Evolutionary conservation across 2,329 filamentous ascomycete genomes (phyloP).

Genomic region (Aspergillus sp.): DNA sequence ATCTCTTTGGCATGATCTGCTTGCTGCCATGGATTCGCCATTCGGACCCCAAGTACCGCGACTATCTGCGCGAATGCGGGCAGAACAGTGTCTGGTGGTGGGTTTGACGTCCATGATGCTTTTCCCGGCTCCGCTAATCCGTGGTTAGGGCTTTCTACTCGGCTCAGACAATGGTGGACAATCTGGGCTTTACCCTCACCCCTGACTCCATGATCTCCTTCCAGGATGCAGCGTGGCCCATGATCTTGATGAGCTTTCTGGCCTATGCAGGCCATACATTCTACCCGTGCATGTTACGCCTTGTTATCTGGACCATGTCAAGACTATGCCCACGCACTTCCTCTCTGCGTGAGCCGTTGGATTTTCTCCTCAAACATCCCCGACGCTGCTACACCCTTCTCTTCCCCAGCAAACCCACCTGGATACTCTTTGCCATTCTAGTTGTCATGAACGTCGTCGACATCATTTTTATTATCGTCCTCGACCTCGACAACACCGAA

Average conservation of each 20-base stretch:
- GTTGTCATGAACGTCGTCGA: constrained; percentile 54
- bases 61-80: constrained; percentile 42
- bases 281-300: constrained; percentile 57
- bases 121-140: too few relatives aligned
- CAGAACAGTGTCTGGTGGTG: constrained; percentile 52
- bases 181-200: constrained; percentile 56
- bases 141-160: constrained; percentile 49
- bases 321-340: constrained; percentile 45
- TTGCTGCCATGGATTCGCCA: constrained; percentile 51
- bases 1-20: constrained; percentile 50
- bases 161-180: constrained; percentile 53
- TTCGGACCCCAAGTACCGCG: constrained; percentile 41
- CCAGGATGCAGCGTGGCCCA: constrained; percentile 43
- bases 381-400: constrained; percentile 63
- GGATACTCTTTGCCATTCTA: constrained; percentile 55
- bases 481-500: constrained; percentile 54
- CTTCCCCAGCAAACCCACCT: constrained; percentile 60
- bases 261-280: constrained; percentile 42
- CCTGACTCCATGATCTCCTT: constrained; percentile 57
- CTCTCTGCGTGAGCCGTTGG: constrained; percentile 41
- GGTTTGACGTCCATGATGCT: constrained; percentile 15
- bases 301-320: constrained; percentile 58
- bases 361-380: constrained; percentile 63
- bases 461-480: constrained; percentile 54
- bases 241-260: constrained; percentile 42